These are phyloP conservation scores for Melastoma candidum DNA, from an alignment of 441 rosid genomes.

Conservation along the genomic window DNA sequence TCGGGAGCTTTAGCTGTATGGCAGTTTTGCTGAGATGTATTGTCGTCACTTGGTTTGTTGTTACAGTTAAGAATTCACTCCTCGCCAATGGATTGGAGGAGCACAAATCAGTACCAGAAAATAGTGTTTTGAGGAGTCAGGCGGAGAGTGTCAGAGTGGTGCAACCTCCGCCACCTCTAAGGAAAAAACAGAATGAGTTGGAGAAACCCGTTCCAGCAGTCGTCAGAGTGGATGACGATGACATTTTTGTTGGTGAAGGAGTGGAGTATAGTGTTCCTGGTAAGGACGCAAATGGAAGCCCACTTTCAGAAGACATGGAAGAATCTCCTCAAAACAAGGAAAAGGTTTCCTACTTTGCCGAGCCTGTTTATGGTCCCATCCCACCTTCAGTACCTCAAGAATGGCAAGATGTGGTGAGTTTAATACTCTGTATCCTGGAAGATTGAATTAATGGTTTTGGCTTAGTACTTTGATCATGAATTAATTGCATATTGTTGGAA, in stretches of 20 bases:
- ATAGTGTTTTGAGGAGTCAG: constrained; percentile 23
- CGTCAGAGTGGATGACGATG: constrained; percentile 64
- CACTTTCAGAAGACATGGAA: constrained; percentile 94
- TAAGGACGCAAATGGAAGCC: constrained; percentile 72
- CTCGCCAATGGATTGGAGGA: constrained; percentile 49
- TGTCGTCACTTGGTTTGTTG: not conserved
- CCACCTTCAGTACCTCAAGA: constrained; percentile 65
- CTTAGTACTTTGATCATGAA: too few species aligned
- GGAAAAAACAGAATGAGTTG: constrained; percentile 33
- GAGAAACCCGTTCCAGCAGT: constrained; percentile 51
- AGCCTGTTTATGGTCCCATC: constrained; percentile 70
- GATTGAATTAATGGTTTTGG: too few species aligned
- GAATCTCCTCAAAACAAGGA: constrained; percentile 91
- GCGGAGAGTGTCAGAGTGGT: constrained; percentile 47
- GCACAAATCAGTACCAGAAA: constrained; percentile 38
- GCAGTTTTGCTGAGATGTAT: not conserved
- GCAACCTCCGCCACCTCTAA: constrained; percentile 67
- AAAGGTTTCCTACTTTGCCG: constrained; percentile 54
- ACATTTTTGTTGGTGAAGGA: constrained; percentile 87
- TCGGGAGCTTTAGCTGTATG: too few species aligned
- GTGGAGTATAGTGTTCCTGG: constrained; percentile 65
- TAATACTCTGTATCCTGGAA: not conserved
- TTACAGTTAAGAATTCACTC: constrained; percentile 42
- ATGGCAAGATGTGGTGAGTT: constrained; percentile 74
- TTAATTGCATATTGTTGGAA: too few species aligned